Percentiles rank a stretch among this genome's conserved stretches.
Conservation (phyloP, 148 eudicot species). For the Polygonum maritimum region DNA sequence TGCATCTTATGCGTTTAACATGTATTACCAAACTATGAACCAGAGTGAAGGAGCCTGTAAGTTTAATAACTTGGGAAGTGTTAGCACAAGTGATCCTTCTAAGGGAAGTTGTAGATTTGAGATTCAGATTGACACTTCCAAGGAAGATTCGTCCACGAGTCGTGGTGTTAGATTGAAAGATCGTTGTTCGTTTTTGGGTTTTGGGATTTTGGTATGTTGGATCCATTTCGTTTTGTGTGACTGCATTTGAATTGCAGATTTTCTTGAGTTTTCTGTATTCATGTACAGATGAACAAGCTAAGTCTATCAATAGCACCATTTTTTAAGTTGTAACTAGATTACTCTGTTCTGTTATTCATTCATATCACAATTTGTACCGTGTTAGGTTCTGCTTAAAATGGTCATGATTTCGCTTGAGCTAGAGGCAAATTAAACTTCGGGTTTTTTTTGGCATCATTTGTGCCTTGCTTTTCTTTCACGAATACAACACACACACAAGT, state of each 20-base stretch:
- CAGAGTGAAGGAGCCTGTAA: slow-evolving; percentile 50
- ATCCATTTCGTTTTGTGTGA: not conserved
- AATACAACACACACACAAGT: not conserved
- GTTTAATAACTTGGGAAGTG: slow-evolving; percentile 39
- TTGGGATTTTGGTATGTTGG: not conserved
- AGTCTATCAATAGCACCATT: no score
- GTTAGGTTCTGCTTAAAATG: not conserved
- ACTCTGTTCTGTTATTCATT: no score
- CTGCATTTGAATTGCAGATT: not conserved
- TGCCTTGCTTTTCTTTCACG: not conserved
- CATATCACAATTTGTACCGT: no score
- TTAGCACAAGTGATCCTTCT: slow-evolving; percentile 63
- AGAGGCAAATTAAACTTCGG: not conserved
- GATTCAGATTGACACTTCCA: slow-evolving; percentile 58
- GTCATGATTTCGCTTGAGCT: not conserved
- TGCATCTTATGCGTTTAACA: slow-evolving; percentile 73
- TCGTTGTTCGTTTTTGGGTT: not conserved
- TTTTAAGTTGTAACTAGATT: no score
- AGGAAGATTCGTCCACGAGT: slow-evolving; percentile 32
- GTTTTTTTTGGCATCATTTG: not conserved
- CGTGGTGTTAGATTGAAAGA: not conserved
- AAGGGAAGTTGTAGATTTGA: slow-evolving; percentile 45
- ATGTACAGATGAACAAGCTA: no score
- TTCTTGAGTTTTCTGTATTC: not conserved
- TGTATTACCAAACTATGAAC: slow-evolving; percentile 72